Evolutionary conservation across 2,329 filamentous ascomycete species (phyloP), one percentile per base, ranked within the genome.

Genomic region (Pseudodiploospora longispora): DNA sequence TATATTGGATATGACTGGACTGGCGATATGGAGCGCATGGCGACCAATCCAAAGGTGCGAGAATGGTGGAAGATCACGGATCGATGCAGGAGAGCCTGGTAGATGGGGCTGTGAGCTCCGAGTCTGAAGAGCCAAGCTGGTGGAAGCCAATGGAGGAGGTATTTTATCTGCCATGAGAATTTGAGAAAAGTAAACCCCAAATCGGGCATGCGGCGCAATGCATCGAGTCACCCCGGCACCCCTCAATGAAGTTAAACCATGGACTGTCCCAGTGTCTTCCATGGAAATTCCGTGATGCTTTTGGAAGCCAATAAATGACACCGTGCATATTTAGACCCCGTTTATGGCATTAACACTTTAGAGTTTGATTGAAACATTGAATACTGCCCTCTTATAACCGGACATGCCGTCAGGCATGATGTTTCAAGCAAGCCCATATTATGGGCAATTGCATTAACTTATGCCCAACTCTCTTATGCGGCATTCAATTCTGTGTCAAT

Each of bases 11-110:
- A 75, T 47, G 75, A 87, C 50, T 89, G 78, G 48, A 80, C 76
- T 3, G 81, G 71, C 7, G 86, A 91, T 57, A 90, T 91, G 87
- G 74, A 78, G 61, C 73, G 70, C 49, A 89, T 90, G 85, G 72
- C 74, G 1, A 78, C 78, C 46, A 87, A 89, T 53, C 74, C 78
- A 1, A 82, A 82, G 57, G 83, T 90, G 31, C 74, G 78, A 44
- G 80, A 85, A 61, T 91, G 86, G 87, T 91, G 85, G 85, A 69
- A 68, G 46, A 83, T 90, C 80, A 90, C 86, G 40, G 86, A 91
- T 61, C 70, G 71, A 87, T 82, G 71, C 86, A 90, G 65, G 82
- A 80, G 62, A 74, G 70, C 37, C 58, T 84, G 30, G 75, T 83
- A 2, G 69, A 74, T 1, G 80, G 78, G 0, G 79, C 78, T 2